Base-by-base conservation (phyloP, 495 filamentous ascomycete genomes). In the Entonaema liquescens region DNA sequence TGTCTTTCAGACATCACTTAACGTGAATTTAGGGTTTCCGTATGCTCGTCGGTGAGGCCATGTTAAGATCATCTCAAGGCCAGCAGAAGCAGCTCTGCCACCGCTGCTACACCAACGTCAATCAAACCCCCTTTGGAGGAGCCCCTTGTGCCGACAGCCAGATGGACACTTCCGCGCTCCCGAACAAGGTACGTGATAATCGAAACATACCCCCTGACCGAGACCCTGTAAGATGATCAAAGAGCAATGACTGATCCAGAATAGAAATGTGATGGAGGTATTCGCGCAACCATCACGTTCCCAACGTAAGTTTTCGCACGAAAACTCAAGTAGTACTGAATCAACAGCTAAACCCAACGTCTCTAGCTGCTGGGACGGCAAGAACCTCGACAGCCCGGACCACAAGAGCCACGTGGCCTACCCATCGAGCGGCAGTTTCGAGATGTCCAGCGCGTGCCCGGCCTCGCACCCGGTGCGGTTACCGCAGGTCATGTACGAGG, bases 211-310 rank as follows among this genome's bases (percentile, higher is more conserved):
- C 17, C 19, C 9, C 1, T 23, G 21, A 19, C 11, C 0, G 19
- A 21, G 31, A 1, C 11, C 5, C 31, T 5, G 1, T 9, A 33
- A 33, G 11, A 33, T 9, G 31, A 33, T 33, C 31, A 33, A 33
- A 33, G 28, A 2, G 13, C 1, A 8, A 0, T 35, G n/a, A 13
- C 53, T 56, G 23, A 56, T n/a, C 5, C 5, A 35, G 11, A 33
- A 19, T 35, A 56, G 74, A n/a, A 57, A 3, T 84, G 83, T 57
- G 75, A 57, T 15, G 83, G 83, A 3, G 83, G 83, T 12, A 85
- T 85, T 62, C 79, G 83, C 15, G 78, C 81, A 0, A 85, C 81
- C 15, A 81, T 84, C 44, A 83, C 82, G 1, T 85, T 83, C 71
- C 83, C 83, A 0, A 85, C 83, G 74, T 76, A 62, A 76, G 74